A percentile compares a stretch with the other conserved stretches of the same genome.
Conservation (phyloP, 1,139 yeast genomes). For the Diutina siamensis region DNA sequence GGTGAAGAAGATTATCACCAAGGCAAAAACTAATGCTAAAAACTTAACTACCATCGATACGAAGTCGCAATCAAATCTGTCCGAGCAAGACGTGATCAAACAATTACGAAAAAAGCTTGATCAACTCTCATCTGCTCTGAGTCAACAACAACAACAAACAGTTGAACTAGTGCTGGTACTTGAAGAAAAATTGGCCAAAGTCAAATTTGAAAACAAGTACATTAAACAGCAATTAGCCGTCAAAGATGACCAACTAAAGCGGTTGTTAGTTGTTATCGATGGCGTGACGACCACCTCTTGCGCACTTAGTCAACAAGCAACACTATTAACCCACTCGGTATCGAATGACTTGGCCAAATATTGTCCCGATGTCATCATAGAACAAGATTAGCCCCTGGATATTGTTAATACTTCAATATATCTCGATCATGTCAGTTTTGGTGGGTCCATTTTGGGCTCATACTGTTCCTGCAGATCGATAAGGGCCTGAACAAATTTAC, state of each 20-base stretch:
- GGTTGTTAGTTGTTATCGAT: background rate
- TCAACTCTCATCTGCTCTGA: background rate
- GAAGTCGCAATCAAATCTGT: background rate
- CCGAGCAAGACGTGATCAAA: background rate
- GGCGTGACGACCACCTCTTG: too few species aligned
- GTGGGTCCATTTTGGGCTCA: too few species aligned
- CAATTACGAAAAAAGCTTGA: background rate
- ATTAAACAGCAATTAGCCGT: background rate
- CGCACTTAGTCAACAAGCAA: too few species aligned
- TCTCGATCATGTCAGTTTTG: too few species aligned
- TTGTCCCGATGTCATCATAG: too few species aligned
- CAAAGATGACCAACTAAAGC: background rate
- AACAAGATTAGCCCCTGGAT: too few species aligned
- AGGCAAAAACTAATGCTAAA: background rate
- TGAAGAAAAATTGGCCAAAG: background rate
- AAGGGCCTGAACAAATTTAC: too few species aligned
- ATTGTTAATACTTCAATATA: too few species aligned
- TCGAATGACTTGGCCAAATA: too few species aligned
- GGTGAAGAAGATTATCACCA: constrained; percentile 57
- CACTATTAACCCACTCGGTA: too few species aligned
- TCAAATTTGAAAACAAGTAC: constrained; percentile 1
- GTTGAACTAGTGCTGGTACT: background rate
- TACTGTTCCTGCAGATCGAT: too few species aligned
- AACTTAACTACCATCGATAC: background rate
- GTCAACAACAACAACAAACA: background rate